phyloP scores from a whole-genome alignment of 1,284 basidiomycete species.

The Leccinum fallax region DNA sequence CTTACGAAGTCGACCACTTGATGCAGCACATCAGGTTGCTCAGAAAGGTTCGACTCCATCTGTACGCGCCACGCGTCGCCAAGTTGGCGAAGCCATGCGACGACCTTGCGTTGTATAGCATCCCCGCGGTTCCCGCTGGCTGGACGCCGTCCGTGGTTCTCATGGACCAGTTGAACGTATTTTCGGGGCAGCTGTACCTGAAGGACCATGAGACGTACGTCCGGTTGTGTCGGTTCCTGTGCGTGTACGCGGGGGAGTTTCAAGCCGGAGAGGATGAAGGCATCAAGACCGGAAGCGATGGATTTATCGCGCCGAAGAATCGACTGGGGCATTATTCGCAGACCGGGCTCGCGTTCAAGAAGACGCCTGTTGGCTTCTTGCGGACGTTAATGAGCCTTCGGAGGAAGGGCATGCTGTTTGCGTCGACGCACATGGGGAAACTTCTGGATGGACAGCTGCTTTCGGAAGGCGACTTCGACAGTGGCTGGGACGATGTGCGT shows the following conservation, averaged over 20 bases:
- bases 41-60: conserved; percentile 41
- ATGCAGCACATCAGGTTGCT: conserved; percentile 41
- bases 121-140: conserved; percentile 29
- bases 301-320: background rate
- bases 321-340: background rate
- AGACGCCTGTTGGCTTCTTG: conserved; percentile 19
- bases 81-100: conserved; percentile 43
- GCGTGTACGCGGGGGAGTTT: conserved; percentile 29
- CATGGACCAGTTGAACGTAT: conserved; percentile 44
- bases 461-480: conserved; percentile 26
- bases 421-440: conserved; percentile 45
- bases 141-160: conserved; percentile 26
- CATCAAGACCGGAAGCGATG: conserved; percentile 27
- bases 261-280: background rate
- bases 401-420: conserved; percentile 45
- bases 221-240: conserved; percentile 40
- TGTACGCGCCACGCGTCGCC: conserved; percentile 45
- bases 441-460: conserved; percentile 40
- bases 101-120: conserved; percentile 39
- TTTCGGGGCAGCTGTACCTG: conserved; percentile 36
- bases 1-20: conserved; percentile 46
- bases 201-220: conserved; percentile 34
- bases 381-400: conserved; percentile 38
- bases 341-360: background rate
- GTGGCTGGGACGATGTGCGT: conserved; percentile 5